Percentiles rank a stretch among this genome's conserved stretches.
Conservation (phyloP, 2,329 filamentous ascomycete genomes). For the Claviceps sorghi region DNA sequence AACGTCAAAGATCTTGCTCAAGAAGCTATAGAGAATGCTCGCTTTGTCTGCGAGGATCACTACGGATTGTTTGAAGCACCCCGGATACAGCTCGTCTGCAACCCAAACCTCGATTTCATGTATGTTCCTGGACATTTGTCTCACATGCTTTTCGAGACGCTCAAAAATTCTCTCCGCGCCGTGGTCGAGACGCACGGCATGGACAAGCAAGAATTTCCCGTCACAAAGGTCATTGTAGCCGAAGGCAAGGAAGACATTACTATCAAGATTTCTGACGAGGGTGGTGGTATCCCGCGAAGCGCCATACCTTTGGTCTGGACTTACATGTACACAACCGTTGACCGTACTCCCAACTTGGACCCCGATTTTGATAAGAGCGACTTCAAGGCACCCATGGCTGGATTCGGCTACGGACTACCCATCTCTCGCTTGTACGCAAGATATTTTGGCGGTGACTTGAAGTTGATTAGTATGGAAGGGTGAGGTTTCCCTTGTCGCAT, state of each 20-base stretch:
- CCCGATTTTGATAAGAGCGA: slow-evolving; percentile 98
- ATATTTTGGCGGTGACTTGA: slow-evolving; percentile 94
- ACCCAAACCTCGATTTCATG: slow-evolving; percentile 93
- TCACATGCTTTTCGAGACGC: slow-evolving; percentile 98
- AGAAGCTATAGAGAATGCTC: slow-evolving; percentile 94
- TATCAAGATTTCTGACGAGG: slow-evolving; percentile 95
- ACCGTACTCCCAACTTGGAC: slow-evolving; percentile 85
- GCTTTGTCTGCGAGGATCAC: slow-evolving; percentile 98
- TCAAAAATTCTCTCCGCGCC: slow-evolving; percentile 95
- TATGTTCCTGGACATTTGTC: slow-evolving; percentile 97
- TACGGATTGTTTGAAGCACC: slow-evolving; percentile 95
- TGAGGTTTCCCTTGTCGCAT: slow-evolving; percentile 31
- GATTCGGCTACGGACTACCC: slow-evolving; percentile 93
- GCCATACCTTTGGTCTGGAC: slow-evolving; percentile 98
- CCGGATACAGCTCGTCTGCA: slow-evolving; percentile 92
- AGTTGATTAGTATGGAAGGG: slow-evolving; percentile 99
- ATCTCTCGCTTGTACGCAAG: slow-evolving; percentile 88
- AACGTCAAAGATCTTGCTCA: slow-evolving; percentile 90
- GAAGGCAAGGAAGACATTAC: slow-evolving; percentile 98
- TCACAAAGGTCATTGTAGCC: slow-evolving; percentile 94
- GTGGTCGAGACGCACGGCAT: slow-evolving; percentile 91
- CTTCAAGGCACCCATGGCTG: slow-evolving; percentile 98
- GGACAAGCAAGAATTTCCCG: slow-evolving; percentile 89
- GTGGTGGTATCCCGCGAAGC: slow-evolving; percentile 84
- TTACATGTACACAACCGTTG: slow-evolving; percentile 99